phyloP scores from a whole-genome alignment of 768 basidiomycete genomes.

The Suillus bovinus region DNA sequence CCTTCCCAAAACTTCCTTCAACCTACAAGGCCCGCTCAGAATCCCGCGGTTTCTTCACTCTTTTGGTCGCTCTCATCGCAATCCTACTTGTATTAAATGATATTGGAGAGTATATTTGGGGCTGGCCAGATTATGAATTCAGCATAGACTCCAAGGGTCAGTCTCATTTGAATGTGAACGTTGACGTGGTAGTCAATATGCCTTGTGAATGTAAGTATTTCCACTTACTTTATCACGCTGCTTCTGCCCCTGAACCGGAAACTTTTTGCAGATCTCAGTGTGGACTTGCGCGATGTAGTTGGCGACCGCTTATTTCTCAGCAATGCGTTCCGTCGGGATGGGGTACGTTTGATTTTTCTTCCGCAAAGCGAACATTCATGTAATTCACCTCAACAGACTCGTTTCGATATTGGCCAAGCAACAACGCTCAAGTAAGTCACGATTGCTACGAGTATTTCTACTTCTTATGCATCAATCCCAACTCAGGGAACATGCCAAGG shows the following conservation, averaged over 20 bases:
- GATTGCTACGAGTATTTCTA: no score
- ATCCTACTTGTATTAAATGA: constrained; percentile 84
- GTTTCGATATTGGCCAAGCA: constrained; percentile 83
- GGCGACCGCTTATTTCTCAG: constrained; percentile 90
- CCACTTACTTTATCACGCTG: background rate
- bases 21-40: constrained; percentile 81
- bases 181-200: constrained; percentile 92
- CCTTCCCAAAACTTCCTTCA: constrained; percentile 82
- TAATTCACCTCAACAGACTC: constrained; percentile 45
- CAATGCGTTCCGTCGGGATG: constrained; percentile 79
- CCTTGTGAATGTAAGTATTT: constrained; percentile 83
- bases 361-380: background rate
- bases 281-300: constrained; percentile 91
- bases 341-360: constrained; percentile 46
- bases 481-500: constrained; percentile 59
- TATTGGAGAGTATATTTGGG: constrained; percentile 88
- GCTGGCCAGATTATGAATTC: constrained; percentile 90
- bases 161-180: constrained; percentile 78
- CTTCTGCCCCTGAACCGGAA: constrained; percentile 7
- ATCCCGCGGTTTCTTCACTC: constrained; percentile 78
- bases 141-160: constrained; percentile 69
- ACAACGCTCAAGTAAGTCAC: constrained; percentile 57
- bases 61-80: constrained; percentile 66
- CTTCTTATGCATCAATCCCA: background rate
- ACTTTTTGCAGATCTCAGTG: constrained; percentile 63